Conservation (phyloP, 73 alveolate species). For the Paramecium sexaurelia region DNA sequence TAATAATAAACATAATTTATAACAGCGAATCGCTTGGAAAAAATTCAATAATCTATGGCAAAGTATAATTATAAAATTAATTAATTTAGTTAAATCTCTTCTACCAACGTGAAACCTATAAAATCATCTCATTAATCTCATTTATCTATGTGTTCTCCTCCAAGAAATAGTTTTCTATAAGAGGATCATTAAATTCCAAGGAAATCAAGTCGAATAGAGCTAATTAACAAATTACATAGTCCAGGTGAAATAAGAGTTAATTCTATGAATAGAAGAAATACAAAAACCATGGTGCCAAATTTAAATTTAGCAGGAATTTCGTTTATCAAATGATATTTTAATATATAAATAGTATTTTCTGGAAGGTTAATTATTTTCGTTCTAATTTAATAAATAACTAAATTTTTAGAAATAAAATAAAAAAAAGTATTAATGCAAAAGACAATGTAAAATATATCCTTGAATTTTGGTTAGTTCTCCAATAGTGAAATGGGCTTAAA, state of each 20-base stretch:
- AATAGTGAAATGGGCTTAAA: slow-evolving; percentile 90
- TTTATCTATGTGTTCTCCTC: not conserved
- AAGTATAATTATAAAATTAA: not conserved
- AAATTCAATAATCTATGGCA: not conserved
- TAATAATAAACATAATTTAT: not conserved
- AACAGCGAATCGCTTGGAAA: not conserved
- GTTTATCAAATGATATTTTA: not conserved
- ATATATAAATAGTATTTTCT: not conserved
- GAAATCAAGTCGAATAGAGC: not conserved
- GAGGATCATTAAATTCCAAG: not conserved
- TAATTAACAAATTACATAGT: not conserved
- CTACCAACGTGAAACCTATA: not conserved
- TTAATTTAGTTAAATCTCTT: not conserved
- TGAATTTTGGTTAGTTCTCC: slow-evolving; percentile 68
- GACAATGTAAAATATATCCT: not conserved
- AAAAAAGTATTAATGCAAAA: not conserved
- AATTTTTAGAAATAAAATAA: not conserved
- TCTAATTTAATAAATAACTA: not conserved
- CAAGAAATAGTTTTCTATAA: not conserved
- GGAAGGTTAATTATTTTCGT: not conserved
- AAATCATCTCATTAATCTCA: not conserved
- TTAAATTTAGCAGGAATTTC: not conserved
- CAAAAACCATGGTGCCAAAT: not conserved
- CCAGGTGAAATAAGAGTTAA: not conserved
- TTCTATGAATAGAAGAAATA: not conserved